Evolutionary conservation across 2,329 filamentous ascomycete genomes (phyloP).

Genomic region (Xylaria multiplex): DNA sequence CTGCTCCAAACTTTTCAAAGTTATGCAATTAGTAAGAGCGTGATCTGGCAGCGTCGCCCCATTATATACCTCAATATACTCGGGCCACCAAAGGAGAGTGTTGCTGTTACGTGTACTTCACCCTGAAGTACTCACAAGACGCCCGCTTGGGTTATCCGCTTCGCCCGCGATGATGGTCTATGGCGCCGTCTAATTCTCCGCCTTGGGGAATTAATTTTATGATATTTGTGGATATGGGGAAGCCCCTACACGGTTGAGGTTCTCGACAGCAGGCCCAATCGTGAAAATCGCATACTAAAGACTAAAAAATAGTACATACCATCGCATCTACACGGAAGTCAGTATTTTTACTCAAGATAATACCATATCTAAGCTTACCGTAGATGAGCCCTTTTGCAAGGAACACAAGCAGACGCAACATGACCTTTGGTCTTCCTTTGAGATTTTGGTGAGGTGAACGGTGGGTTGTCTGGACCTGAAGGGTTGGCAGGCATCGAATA

Average conservation of each 20-base stretch:
- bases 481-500: conserved; percentile 49
- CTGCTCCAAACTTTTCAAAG: background rate
- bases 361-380: conserved; percentile 57
- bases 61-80: background rate
- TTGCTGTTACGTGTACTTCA: background rate
- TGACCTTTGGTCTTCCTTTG: conserved; percentile 80
- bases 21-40: background rate
- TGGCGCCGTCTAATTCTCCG: background rate
- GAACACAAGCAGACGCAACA: conserved; percentile 85
- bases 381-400: conserved; percentile 86
- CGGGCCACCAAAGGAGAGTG: background rate
- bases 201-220: background rate
- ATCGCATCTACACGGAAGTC: conserved; percentile 64
- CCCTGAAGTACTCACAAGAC: background rate
- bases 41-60: background rate
- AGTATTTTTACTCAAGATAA: conserved; percentile 43
- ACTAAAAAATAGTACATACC: conserved; percentile 61
- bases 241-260: background rate
- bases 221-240: conserved; percentile 4
- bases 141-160: conserved; percentile 24
- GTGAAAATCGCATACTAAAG: background rate
- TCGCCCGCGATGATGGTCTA: conserved; percentile 19
- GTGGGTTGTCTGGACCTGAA: conserved; percentile 56
- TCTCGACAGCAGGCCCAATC: background rate
- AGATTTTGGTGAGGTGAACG: conserved; percentile 66